Evolutionary conservation across 2,329 filamentous ascomycete species (phyloP).

Genomic region (Chrysosporium keratinophilum): DNA sequence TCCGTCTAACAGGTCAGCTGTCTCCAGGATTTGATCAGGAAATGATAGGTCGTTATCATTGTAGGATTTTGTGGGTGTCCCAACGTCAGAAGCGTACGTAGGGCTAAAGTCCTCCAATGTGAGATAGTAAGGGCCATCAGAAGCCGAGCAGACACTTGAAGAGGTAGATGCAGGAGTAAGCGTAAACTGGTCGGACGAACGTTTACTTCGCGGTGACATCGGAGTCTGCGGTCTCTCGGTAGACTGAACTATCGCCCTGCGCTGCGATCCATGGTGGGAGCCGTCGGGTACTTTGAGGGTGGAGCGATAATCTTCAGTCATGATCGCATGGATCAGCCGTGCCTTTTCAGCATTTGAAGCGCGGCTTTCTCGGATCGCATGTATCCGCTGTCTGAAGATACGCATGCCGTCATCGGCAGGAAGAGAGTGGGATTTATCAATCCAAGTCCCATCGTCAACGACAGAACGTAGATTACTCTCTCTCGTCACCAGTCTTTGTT

Average conservation of each 20-base stretch:
- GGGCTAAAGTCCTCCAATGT: slow-evolving; percentile 50
- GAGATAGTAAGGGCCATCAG: slow-evolving; percentile 33
- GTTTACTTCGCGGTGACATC: slow-evolving; percentile 24
- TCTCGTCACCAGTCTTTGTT: background rate
- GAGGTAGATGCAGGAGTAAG: slow-evolving; percentile 22
- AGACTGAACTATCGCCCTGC: slow-evolving; percentile 21
- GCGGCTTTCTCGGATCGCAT: slow-evolving; percentile 54
- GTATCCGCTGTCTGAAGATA: slow-evolving; percentile 54
- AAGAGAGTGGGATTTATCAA: slow-evolving; percentile 28
- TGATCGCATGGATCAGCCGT: slow-evolving; percentile 56
- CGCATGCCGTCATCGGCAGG: slow-evolving; percentile 75
- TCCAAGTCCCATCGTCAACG: background rate
- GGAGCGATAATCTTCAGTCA: slow-evolving; percentile 57
- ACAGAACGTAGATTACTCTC: background rate
- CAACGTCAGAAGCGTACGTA: slow-evolving; percentile 50
- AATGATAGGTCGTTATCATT: slow-evolving; percentile 8
- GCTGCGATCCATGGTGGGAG: slow-evolving; percentile 6
- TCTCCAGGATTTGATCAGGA: background rate
- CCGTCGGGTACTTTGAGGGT: slow-evolving; percentile 24
- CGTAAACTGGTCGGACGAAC: slow-evolving; percentile 23
- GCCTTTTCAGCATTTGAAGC: slow-evolving; percentile 57
- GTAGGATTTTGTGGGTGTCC: slow-evolving; percentile 10
- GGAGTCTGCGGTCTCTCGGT: slow-evolving; percentile 25
- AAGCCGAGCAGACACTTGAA: slow-evolving; percentile 20
- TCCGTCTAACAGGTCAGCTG: background rate